Base-by-base conservation (phyloP, 2,329 filamentous ascomycete genomes). In the Colletotrichum tanaceti region DNA sequence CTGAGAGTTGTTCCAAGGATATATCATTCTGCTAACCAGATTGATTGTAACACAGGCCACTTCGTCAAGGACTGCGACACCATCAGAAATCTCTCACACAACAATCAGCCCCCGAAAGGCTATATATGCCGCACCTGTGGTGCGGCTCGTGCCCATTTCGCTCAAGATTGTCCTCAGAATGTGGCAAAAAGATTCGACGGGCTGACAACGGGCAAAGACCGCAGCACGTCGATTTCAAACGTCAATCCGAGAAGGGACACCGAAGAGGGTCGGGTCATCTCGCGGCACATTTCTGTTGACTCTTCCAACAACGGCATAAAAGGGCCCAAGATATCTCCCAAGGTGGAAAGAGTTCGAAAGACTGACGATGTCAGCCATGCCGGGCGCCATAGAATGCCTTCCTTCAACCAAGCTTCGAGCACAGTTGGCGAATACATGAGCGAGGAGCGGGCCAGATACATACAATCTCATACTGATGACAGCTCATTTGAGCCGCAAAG, bases 51-150 rank as follows among this genome's bases (percentile, higher is more conserved):
- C 22, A 7, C n/a, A 75, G 74, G 72, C 2, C 72, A 72, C 57
- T 62, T 65, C 32, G 60, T 73, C 28, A 63, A 68, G 22, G 38
- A 73, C 9, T 74, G 72, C 46, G 59, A 68, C 13, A 66, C 55
- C 24, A 70, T 63, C 16, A 32, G 32, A n/a, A 52, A 63, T 18
- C 49, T 58, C 14, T 43, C 39, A 1, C 61, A 18, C 18, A 62
- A 67, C 32, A 43, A 16, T 11, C 39, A 11, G 4, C 68, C 66
- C 24, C 67, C 53, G 3, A 39, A 57, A 18, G 58, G 59, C 13
- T 73, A 74, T 43, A 18, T 68, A 5, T 75, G 73, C 58, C 61
- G 63, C 35, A 46, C 62, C 9, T 75, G 73, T 20, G 72, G 69
- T 18, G 44, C 46, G 2, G 28, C 47, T 41, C 70, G 63, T 2